Evolutionary conservation across 2,329 filamentous ascomycete species (phyloP), one percentile per base, ranked within the genome.

Genomic region (Didymellaceae sp.): DNA sequence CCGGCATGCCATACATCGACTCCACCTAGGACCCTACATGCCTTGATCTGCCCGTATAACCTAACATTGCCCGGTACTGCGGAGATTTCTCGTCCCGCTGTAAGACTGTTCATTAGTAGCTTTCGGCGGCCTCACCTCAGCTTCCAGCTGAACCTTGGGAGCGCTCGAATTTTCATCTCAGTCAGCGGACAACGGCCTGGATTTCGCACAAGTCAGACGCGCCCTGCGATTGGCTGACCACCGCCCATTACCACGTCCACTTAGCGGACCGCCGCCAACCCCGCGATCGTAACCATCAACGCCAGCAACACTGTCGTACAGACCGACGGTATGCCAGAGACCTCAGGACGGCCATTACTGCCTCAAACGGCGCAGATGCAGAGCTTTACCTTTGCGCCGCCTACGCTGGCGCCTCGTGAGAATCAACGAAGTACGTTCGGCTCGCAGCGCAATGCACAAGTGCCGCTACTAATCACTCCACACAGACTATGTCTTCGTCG

Each of bases 401-500:
- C 77, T 64, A 83, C 77, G 68, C 76, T 80, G 68, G 80, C 84
- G 66, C 83, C 83, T 55, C 82, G 88, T 63, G 89, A 91, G 74
- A 90, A 89, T 54, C 89, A 93, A 70, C 93, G 92, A 79, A 93
- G 89, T 93, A 80, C 80, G 87, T 72, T 38, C 28, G 48, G 38
- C 54, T 28, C 32, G 25, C 35, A 38, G 34, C 31, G 35, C 31
- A 24, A 16, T 37, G 37, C 42, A 37, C 25, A 37, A 33, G 37
- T 22, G n/a, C n/a, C 35, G 31, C 38, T 26, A 48, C 58, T 68
- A 56, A 71, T 57, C 38, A 28, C 32, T 20, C 69, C 35, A 51
- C 52, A 35, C 66, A 96, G 92, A 97, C 74, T 97, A 97, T 89
- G 94, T 97, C 66, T 97, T 97, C 71, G 94, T 97, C 50, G 93